phyloP scores from a whole-genome alignment of 192 early-diverging fungal genomes.

The Pilobolus umbonatus region DNA sequence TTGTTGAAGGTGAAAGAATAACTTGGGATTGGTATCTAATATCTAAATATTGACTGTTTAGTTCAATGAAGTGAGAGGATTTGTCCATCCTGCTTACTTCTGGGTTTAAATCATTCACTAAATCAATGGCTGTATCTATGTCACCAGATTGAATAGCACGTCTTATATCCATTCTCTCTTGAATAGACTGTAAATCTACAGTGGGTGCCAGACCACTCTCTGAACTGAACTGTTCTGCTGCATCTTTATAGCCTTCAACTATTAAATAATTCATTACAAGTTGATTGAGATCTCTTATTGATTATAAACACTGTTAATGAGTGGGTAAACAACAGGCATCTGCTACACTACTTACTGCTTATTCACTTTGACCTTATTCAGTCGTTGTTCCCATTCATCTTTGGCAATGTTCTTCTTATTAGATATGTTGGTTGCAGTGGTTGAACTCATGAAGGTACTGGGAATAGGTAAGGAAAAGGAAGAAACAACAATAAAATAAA shows the following conservation, averaged over 20 bases:
- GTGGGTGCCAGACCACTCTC: constrained; percentile 79
- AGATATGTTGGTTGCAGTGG: constrained; percentile 10
- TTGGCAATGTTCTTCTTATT: constrained; percentile 56
- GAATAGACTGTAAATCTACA: constrained; percentile 84
- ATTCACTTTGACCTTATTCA: constrained; percentile 78
- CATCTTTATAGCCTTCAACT: constrained; percentile 98
- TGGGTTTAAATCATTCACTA: constrained; percentile 98
- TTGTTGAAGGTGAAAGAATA: constrained; percentile 96
- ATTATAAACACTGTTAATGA: neutral
- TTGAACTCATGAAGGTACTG: constrained; percentile 1
- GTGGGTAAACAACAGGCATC: neutral
- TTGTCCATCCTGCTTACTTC: constrained; percentile 54
- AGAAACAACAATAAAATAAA: too few species aligned
- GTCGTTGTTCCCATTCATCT: constrained; percentile 83
- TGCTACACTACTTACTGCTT: constrained; percentile 51
- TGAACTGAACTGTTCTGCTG: constrained; percentile 90
- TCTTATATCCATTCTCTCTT: constrained; percentile 93
- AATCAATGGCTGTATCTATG: constrained; percentile 90
- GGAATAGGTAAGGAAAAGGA: neutral
- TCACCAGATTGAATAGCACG: constrained; percentile 87
- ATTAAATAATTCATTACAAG: constrained; percentile 99
- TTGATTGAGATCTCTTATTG: constrained; percentile 85
- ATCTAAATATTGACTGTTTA: constrained; percentile 57
- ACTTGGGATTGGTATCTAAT: constrained; percentile 86
- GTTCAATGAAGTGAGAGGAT: neutral